A percentile compares a stretch with the other conserved stretches of the same genome.
Conservation (phyloP, 2,329 filamentous ascomycete species). For the Cryphonectria japonica region DNA sequence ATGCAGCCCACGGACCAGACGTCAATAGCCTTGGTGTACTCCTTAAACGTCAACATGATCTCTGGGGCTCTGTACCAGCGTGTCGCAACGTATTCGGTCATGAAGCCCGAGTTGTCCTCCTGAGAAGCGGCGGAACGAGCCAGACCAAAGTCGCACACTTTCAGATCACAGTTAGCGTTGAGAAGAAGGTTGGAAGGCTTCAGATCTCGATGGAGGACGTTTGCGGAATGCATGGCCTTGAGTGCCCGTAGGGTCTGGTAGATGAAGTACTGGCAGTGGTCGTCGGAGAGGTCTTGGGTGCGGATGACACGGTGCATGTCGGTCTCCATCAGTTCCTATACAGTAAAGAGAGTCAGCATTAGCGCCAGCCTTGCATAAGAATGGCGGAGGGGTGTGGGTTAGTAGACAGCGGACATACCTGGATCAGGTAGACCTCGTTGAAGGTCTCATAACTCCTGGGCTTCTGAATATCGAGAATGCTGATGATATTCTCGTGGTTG, state of each 20-base stretch:
- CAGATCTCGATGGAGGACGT: constrained; percentile 94
- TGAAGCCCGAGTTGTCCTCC: constrained; percentile 99
- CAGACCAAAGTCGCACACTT: constrained; percentile 98
- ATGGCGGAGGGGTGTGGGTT: not conserved
- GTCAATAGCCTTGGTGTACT: constrained; percentile 99
- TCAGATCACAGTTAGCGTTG: constrained; percentile 98
- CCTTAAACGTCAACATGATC: constrained; percentile 99
- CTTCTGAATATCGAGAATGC: constrained; percentile 98
- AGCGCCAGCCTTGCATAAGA: not conserved
- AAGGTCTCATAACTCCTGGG: constrained; percentile 95
- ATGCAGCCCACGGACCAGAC: constrained; percentile 99
- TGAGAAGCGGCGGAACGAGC: constrained; percentile 94
- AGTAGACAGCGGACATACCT: constrained; percentile 59
- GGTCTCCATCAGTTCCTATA: constrained; percentile 96
- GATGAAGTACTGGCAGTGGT: constrained; percentile 99
- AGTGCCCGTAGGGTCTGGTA: constrained; percentile 97
- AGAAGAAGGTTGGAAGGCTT: constrained; percentile 97
- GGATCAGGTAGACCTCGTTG: constrained; percentile 97
- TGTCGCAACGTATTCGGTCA: constrained; percentile 99
- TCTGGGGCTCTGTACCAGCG: constrained; percentile 99
- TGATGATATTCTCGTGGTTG: constrained; percentile 99
- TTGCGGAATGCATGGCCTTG: constrained; percentile 99
- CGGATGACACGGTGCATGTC: constrained; percentile 99
- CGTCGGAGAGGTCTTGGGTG: constrained; percentile 96
- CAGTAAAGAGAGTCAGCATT: not conserved